A percentile compares a stretch with the other conserved stretches of the same genome.
These are phyloP conservation scores for Massariosphaeria phaeospora DNA, from an alignment of 495 filamentous ascomycete species.

Conservation along the genomic window DNA sequence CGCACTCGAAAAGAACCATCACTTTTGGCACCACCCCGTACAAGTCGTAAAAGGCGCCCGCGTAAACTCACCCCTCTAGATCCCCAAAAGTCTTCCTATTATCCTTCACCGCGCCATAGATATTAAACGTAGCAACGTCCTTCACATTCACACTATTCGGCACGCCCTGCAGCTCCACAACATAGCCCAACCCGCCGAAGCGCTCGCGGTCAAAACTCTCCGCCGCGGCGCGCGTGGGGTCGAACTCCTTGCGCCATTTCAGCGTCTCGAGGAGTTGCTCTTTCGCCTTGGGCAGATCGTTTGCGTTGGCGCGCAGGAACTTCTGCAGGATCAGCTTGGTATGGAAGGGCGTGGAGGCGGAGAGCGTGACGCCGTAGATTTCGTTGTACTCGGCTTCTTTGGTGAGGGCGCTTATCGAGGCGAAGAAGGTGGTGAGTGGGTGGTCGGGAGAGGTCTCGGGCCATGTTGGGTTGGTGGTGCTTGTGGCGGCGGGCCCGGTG, in stretches of 20 bases:
- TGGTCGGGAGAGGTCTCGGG: slow-evolving; percentile 30
- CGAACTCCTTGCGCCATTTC: slow-evolving; percentile 67
- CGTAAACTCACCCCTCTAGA: slow-evolving; percentile 60
- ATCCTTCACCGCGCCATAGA: slow-evolving; percentile 73
- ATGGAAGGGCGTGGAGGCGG: slow-evolving; percentile 53
- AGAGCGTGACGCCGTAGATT: slow-evolving; percentile 69
- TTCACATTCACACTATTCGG: slow-evolving; percentile 43
- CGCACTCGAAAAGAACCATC: not conserved
- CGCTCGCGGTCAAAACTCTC: slow-evolving; percentile 48
- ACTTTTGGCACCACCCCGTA: too few relatives aligned
- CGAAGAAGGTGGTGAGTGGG: slow-evolving; percentile 32
- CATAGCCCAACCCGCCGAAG: slow-evolving; percentile 56
- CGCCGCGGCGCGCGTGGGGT: slow-evolving; percentile 46
- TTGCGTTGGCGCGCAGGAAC: slow-evolving; percentile 81
- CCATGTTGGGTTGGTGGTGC: slow-evolving; percentile 16
- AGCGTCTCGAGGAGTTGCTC: slow-evolving; percentile 73
- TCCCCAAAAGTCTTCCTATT: slow-evolving; percentile 69
- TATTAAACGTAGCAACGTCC: slow-evolving; percentile 68
- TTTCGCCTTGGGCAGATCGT: slow-evolving; percentile 64
- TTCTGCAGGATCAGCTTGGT: slow-evolving; percentile 84
- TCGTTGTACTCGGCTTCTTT: slow-evolving; percentile 54
- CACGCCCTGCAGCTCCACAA: slow-evolving; percentile 45
- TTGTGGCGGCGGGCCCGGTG: not conserved
- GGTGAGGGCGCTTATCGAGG: slow-evolving; percentile 42
- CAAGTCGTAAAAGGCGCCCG: not conserved